Conservation (phyloP, 768 basidiomycete species). For the Lactarius sanguifluus region DNA sequence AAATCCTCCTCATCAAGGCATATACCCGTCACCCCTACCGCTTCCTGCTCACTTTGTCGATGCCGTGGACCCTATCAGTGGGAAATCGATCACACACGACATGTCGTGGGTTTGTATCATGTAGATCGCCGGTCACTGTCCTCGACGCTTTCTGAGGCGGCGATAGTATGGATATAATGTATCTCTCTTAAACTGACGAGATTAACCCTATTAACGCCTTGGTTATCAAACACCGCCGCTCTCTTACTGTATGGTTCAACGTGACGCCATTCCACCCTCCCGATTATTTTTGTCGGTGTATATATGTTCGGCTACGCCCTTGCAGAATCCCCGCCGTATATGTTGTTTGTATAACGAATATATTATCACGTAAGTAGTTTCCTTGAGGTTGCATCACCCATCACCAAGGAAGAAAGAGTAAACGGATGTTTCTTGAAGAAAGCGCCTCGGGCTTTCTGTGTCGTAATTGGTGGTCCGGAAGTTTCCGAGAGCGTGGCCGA, state of each 20-base stretch:
- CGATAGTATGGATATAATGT: constrained; percentile 16
- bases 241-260: too few relatives aligned
- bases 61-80: constrained; percentile 13
- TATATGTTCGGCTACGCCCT: neutral
- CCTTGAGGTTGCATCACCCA: too few relatives aligned
- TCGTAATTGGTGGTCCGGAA: too few relatives aligned
- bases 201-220: neutral
- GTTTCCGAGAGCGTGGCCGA: too few relatives aligned
- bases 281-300: too few relatives aligned
- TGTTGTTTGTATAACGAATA: constrained; percentile 6
- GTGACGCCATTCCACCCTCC: too few relatives aligned
- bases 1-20: constrained; percentile 7
- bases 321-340: neutral
- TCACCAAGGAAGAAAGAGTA: too few relatives aligned
- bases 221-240: neutral
- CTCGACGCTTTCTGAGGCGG: neutral
- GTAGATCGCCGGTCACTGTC: constrained; percentile 9
- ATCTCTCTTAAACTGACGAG: neutral
- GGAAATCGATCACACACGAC: constrained; percentile 12
- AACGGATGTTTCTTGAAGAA: too few relatives aligned
- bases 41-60: constrained; percentile 6
- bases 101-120: constrained; percentile 13
- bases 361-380: too few relatives aligned
- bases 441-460: too few relatives aligned
- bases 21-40: neutral